phyloP scores from a whole-genome alignment of 441 rosid genomes.

The Croton laevigatus region DNA sequence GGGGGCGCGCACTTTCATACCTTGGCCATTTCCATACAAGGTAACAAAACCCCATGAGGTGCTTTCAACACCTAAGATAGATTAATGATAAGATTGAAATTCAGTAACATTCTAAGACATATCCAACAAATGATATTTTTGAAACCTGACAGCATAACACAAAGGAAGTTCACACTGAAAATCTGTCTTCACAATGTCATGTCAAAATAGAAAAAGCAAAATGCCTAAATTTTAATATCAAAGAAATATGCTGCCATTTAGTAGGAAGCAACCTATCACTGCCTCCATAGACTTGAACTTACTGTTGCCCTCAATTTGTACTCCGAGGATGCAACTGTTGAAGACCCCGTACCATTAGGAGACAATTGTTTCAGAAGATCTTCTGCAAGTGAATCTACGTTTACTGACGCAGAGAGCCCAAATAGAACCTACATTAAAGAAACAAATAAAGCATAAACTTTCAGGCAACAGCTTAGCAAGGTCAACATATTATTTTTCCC shows the following conservation, averaged over 20 bases:
- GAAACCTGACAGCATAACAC: neutral
- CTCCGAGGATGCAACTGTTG: conserved; percentile 60
- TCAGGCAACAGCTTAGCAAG: neutral
- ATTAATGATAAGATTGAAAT: conserved; percentile 4
- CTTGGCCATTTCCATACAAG: conserved; percentile 97
- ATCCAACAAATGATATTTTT: neutral
- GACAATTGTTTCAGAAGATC: conserved; percentile 47
- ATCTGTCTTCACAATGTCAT: neutral
- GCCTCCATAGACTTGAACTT: conserved; percentile 14
- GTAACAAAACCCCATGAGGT: conserved; percentile 71
- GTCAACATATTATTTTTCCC: neutral
- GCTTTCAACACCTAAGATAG: conserved; percentile 64
- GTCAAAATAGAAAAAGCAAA: neutral
- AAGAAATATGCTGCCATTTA: neutral
- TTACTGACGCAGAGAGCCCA: conserved; percentile 50
- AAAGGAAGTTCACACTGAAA: neutral
- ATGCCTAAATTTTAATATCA: neutral
- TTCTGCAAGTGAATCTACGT: conserved; percentile 44
- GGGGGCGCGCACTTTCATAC: too few relatives aligned
- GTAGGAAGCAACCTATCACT: neutral
- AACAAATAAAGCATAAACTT: neutral
- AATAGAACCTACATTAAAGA: conserved; percentile 45
- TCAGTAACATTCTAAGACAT: neutral
- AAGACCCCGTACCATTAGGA: conserved; percentile 24
- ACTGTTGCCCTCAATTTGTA: conserved; percentile 76